Percentiles rank a stretch among this genome's conserved stretches.
phyloP scores from a whole-genome alignment of 2,329 filamentous ascomycete genomes.

The Talaromyces islandicus region DNA sequence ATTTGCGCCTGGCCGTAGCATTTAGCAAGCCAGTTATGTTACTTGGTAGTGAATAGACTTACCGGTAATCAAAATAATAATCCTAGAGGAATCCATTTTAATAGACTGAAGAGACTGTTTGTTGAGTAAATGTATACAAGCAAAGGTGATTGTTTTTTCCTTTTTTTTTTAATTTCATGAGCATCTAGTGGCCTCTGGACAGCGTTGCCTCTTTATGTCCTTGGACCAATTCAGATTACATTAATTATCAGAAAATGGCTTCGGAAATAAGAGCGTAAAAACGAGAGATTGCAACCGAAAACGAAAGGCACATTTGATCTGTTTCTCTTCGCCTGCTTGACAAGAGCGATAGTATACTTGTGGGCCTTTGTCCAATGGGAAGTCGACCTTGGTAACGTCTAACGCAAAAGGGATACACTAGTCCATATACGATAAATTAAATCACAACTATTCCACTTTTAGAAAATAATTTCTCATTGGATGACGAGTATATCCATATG shows the following conservation, averaged over 20 bases:
- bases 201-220: neutral
- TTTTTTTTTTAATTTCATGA: neutral
- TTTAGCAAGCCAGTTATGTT: neutral
- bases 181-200: neutral
- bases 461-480: neutral
- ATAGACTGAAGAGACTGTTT: neutral
- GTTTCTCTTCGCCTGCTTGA: neutral
- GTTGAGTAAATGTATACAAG: neutral
- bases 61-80: neutral
- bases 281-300: neutral
- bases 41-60: neutral
- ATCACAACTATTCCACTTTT: neutral
- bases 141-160: neutral
- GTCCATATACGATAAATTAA: neutral
- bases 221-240: neutral
- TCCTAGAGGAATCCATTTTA: neutral
- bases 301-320: neutral
- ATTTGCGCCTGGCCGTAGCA: slow-evolving; percentile 16
- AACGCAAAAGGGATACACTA: neutral
- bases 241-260: neutral
- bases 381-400: neutral
- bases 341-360: neutral
- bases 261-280: neutral
- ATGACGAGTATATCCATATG: neutral
- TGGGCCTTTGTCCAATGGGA: neutral